Evolutionary conservation across 495 filamentous ascomycete species (phyloP).

Genomic region (Podospora appendiculata): DNA sequence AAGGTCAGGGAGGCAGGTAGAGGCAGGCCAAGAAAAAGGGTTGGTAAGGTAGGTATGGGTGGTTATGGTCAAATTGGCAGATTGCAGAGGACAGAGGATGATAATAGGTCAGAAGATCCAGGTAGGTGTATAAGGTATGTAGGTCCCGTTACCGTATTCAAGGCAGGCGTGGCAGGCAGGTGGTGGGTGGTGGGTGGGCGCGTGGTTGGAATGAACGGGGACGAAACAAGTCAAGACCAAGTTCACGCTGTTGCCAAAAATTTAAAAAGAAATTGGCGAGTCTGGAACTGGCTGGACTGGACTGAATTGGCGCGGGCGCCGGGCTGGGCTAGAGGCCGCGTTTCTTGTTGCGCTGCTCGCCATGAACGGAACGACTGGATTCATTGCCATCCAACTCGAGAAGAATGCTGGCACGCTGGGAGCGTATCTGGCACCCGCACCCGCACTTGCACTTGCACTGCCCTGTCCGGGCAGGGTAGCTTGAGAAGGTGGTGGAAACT

Average conservation of each 20-base stretch:
- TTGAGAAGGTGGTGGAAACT: slow-evolving; percentile 1
- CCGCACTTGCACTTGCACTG: no score
- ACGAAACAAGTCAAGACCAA: slow-evolving; percentile 12
- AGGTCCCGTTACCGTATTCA: no score
- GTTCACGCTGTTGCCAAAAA: slow-evolving; percentile 4
- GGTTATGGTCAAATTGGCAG: no score
- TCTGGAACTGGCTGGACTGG: neutral
- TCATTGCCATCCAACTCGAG: no score
- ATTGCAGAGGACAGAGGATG: no score
- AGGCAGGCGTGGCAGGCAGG: no score
- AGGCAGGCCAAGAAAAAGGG: neutral
- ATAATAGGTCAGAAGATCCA: no score
- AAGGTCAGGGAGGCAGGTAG: neutral
- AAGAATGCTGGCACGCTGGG: no score
- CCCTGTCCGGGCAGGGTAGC: neutral
- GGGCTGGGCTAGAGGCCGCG: slow-evolving; percentile 2
- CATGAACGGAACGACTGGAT: no score
- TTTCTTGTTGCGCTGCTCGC: no score
- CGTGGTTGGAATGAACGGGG: slow-evolving; percentile 3
- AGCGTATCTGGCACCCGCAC: no score
- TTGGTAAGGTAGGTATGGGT: neutral
- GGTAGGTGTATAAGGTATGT: no score
- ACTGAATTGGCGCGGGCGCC: slow-evolving; percentile 1
- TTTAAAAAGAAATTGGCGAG: slow-evolving; percentile 8
- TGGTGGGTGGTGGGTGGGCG: neutral